Conservation (phyloP, 345 rosid species). For the Syzygium aromaticum region DNA sequence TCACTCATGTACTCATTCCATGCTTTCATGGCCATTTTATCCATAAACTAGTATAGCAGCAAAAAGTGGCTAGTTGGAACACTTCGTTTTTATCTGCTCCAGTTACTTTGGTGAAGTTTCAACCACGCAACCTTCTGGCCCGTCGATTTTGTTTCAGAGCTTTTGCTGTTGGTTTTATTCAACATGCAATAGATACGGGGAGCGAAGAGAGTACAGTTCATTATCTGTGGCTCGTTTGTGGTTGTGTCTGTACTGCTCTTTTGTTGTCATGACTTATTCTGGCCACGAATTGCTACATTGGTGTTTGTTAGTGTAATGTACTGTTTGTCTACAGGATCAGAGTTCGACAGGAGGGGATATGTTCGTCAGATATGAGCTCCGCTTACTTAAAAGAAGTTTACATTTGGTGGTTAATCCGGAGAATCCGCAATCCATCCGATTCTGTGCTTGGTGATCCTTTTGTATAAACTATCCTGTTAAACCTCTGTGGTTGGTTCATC, state of each 20-base stretch:
- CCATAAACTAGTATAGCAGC: background rate
- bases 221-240: background rate
- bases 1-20: background rate
- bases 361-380: background rate
- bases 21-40: background rate
- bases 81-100: background rate
- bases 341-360: background rate
- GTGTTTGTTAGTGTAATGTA: background rate
- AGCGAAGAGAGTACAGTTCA: background rate
- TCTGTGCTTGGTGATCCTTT: background rate
- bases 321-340: slow-evolving; percentile 1
- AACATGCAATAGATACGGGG: background rate
- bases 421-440: background rate
- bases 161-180: background rate
- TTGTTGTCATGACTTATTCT: background rate
- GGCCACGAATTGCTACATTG: background rate
- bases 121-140: background rate
- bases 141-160: background rate
- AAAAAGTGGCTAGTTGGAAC: background rate
- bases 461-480: slow-evolving; percentile 1
- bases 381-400: background rate
- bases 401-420: background rate
- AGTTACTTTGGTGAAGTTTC: background rate
- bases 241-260: background rate
- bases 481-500: slow-evolving; percentile 31